Conservation (phyloP, 2,329 filamentous ascomycete species). For the Botryotinia calthae region DNA sequence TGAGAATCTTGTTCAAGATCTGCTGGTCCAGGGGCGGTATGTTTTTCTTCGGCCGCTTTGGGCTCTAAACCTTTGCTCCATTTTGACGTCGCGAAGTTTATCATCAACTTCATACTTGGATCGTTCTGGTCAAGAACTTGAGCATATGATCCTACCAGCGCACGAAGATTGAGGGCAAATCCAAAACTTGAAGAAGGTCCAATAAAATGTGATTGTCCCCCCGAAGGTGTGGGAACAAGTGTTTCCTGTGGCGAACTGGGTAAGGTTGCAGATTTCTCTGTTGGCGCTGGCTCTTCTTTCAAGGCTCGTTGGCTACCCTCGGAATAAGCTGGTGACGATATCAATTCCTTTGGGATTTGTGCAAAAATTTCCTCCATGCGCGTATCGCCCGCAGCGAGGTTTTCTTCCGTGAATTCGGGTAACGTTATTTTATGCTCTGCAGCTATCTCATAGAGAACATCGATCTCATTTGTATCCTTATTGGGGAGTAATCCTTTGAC, state of each 20-base stretch:
- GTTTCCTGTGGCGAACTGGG: conserved; percentile 30
- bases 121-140: conserved; percentile 30
- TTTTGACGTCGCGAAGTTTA: conserved; percentile 34
- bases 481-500: conserved; percentile 44
- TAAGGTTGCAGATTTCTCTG: conserved; percentile 18
- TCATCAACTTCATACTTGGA: conserved; percentile 31
- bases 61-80: conserved; percentile 37
- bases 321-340: conserved; percentile 26
- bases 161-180: conserved; percentile 35
- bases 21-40: conserved; percentile 9
- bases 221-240: conserved; percentile 32
- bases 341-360: conserved; percentile 24
- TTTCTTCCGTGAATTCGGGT: conserved; percentile 38
- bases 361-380: conserved; percentile 33
- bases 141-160: conserved; percentile 37
- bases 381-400: conserved; percentile 27
- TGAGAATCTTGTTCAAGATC: conserved; percentile 16
- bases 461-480: conserved; percentile 41
- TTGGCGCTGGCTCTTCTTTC: conserved; percentile 10
- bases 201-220: conserved; percentile 36
- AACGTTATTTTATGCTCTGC: conserved; percentile 41
- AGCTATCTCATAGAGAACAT: conserved; percentile 43
- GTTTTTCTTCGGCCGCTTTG: conserved; percentile 31
- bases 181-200: conserved; percentile 37
- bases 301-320: conserved; percentile 12